phyloP scores from a whole-genome alignment of 1,139 yeast genomes.

The Candida anutae region DNA sequence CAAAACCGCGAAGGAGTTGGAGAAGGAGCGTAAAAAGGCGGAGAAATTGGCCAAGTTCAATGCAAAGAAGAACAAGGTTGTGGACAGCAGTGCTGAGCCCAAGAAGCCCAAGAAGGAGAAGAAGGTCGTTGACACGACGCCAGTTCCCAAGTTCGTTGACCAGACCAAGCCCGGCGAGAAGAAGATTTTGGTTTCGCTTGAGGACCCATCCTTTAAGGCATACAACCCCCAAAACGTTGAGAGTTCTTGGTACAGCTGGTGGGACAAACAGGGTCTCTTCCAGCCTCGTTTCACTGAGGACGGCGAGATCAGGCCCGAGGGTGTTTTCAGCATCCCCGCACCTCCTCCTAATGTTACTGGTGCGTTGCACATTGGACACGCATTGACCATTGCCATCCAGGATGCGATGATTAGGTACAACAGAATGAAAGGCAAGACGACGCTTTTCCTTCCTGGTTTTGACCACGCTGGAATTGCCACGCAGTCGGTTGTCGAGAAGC shows the following conservation, averaged over 20 bases:
- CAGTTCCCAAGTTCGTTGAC: constrained; percentile 77
- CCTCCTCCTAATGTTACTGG: constrained; percentile 99
- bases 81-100: constrained; percentile 29
- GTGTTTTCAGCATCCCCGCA: constrained; percentile 84
- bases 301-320: constrained; percentile 75
- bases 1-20: constrained; percentile 64
- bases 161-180: constrained; percentile 83
- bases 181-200: constrained; percentile 75
- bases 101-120: constrained; percentile 70
- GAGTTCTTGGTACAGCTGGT: constrained; percentile 97
- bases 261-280: constrained; percentile 84
- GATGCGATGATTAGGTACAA: constrained; percentile 88
- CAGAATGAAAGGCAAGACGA: constrained; percentile 96
- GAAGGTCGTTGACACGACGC: constrained; percentile 59
- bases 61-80: constrained; percentile 72
- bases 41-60: constrained; percentile 92
- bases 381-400: constrained; percentile 90
- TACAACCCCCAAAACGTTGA: constrained; percentile 91
- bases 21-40: constrained; percentile 93
- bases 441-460: constrained; percentile 89
- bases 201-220: constrained; percentile 90
- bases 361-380: constrained; percentile 98
- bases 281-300: constrained; percentile 75
- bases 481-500: constrained; percentile 96
- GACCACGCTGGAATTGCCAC: constrained; percentile 99